phyloP scores from a whole-genome alignment of 164 flowering plant genomes.

The Liriodendron chinense region DNA sequence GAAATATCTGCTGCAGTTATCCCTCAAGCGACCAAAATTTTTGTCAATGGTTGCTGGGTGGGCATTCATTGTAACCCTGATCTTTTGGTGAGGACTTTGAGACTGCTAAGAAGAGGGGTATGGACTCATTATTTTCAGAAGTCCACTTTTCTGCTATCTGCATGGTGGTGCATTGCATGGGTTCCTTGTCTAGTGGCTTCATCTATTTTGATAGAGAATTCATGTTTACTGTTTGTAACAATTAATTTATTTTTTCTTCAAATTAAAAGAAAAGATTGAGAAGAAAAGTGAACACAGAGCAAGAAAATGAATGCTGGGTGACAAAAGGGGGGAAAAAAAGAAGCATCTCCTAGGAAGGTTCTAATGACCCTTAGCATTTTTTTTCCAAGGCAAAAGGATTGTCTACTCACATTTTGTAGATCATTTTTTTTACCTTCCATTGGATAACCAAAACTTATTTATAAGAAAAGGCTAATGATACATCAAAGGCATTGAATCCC shows the following conservation, averaged over 20 bases:
- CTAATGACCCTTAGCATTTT: no score
- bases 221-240: neutral
- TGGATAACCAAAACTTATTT: no score
- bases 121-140: conserved; percentile 13
- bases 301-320: no score
- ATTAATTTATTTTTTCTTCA: neutral
- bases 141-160: neutral
- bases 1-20: conserved; percentile 98
- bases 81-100: conserved; percentile 79
- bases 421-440: no score
- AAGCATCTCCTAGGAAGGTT: no score
- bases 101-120: conserved; percentile 82
- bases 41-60: conserved; percentile 99
- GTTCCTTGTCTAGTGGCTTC: neutral
- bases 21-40: conserved; percentile 91
- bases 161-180: neutral
- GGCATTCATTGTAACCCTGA: conserved; percentile 97
- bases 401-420: no score
- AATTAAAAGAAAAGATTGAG: neutral
- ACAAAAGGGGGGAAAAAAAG: no score
- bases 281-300: no score
- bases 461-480: no score
- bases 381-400: no score
- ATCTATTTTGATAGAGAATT: neutral
- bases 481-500: no score